Base-by-base conservation (phyloP, 2,329 filamentous ascomycete species). In the Nectriaceae sp. region DNA sequence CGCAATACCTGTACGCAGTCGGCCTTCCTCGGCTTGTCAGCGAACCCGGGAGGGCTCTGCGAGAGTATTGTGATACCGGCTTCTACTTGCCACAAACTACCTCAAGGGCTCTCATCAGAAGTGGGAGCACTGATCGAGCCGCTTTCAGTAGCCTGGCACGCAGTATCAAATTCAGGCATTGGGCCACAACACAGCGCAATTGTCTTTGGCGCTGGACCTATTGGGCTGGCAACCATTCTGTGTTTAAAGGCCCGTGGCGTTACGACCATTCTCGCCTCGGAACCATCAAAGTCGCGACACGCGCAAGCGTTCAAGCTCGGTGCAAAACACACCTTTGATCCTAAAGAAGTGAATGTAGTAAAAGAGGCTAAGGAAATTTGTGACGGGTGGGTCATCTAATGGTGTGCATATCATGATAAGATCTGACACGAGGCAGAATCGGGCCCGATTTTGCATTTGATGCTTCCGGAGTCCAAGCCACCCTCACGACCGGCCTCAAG, bases 81-180 rank as follows among this genome's bases (percentile, higher is more conserved):
- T 3, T 24, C 22, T 4, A 47, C 11, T 38, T 47, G 44, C 21
- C 15, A 24, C 21, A 8, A n/a, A 3, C 39, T 47, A 5, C 44
- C 44, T 26, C 4, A 38, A 13, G 6, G 24, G 18, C 24, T 47
- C 4, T 11, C 24, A 5, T 13, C 40, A 18, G 76, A 82, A 36
- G 68, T 81, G 15, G 79, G 68, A 44, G 83, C 84, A 0, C 69
- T 87, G 3, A 76, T 86, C 5, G 84, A 87, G 55, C 84, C 84
- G 0, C 67, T 87, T 3, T 72, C 81, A 0, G 83, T 87, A 0
- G 82, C 80, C 8, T 86, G 83, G 83, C 84, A 87, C 56, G 16
- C 8, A 4, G 24, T 44, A 11, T 21, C 35, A 3, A 4, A 18
- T 3, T 45, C 42, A 3, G 47, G 47, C 1, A 21, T 49, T 16